A percentile compares a stretch with the other conserved stretches of the same genome.
phyloP scores from a whole-genome alignment of 2,329 filamentous ascomycete species.

The Capronia epimyces region DNA sequence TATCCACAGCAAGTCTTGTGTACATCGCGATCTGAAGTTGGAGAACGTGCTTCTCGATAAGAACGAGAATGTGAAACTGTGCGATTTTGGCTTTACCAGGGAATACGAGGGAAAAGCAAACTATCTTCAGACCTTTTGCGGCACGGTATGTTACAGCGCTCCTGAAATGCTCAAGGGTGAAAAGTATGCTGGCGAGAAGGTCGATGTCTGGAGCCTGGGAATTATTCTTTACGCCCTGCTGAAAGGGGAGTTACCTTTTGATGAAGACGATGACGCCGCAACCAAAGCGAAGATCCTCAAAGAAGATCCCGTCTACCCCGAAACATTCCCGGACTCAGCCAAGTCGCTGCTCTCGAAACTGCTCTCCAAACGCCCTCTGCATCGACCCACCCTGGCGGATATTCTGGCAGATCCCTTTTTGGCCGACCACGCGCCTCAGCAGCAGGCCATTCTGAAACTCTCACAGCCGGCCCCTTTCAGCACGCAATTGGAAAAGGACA shows the following conservation, averaged over 20 bases:
- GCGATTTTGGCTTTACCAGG: constrained; percentile 95
- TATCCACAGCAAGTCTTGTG: constrained; percentile 90
- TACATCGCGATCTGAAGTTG: constrained; percentile 92
- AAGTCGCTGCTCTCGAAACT: constrained; percentile 69
- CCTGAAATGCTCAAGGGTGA: constrained; percentile 98
- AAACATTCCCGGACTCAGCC: constrained; percentile 71
- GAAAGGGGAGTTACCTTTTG: constrained; percentile 80
- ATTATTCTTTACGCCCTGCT: constrained; percentile 83
- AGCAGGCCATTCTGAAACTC: constrained; percentile 81
- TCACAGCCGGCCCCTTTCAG: constrained; percentile 77
- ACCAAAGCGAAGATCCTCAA: constrained; percentile 81
- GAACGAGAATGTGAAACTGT: constrained; percentile 92
- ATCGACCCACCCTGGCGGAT: constrained; percentile 75
- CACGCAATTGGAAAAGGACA: constrained; percentile 82
- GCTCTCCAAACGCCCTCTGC: constrained; percentile 83
- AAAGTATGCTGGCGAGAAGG: constrained; percentile 95
- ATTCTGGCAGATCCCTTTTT: constrained; percentile 86
- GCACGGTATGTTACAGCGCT: constrained; percentile 94
- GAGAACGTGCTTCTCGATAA: constrained; percentile 96
- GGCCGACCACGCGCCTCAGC: constrained; percentile 75
- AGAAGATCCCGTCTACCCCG: constrained; percentile 79
- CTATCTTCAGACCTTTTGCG: constrained; percentile 94
- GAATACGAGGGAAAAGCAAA: constrained; percentile 95
- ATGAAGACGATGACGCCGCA: constrained; percentile 80
- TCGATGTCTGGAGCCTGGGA: constrained; percentile 96